phyloP scores from a whole-genome alignment of 768 basidiomycete genomes.

The Ramaria sp. region DNA sequence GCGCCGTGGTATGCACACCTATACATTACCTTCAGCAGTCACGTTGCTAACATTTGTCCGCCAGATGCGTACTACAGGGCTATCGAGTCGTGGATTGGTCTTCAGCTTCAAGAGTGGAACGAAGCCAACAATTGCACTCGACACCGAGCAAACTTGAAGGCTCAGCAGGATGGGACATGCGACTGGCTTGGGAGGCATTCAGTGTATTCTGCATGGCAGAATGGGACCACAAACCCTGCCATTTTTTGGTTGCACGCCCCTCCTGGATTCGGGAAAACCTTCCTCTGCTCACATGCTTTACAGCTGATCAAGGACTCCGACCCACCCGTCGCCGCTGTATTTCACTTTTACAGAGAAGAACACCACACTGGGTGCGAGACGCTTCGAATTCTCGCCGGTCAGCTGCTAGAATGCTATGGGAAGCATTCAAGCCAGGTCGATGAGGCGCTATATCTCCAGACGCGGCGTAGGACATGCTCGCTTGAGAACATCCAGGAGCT shows the following conservation, averaged over 20 bases:
- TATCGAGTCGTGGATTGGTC: neutral
- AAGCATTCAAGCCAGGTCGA: neutral
- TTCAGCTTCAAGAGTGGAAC: neutral
- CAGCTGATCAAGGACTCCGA: neutral
- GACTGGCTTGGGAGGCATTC: neutral
- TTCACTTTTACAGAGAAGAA: neutral
- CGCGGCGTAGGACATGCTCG: neutral
- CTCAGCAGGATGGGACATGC: neutral
- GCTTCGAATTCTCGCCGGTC: neutral
- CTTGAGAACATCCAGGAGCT: conserved; percentile 12
- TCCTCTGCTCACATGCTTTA: neutral
- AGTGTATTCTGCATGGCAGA: neutral
- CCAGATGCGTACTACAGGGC: neutral
- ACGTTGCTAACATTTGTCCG: neutral
- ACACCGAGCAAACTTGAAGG: neutral
- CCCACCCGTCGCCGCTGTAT: neutral
- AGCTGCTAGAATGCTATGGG: neutral
- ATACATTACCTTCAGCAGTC: neutral
- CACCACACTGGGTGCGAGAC: neutral
- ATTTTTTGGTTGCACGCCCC: neutral
- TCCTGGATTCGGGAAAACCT: conserved; percentile 1
- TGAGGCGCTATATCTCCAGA: neutral
- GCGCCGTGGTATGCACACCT: neutral
- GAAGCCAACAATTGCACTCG: neutral
- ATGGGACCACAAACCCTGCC: neutral